These are phyloP conservation scores for Podaxis carcinomalis DNA, from an alignment of 768 basidiomycete species.

Conservation along the genomic window DNA sequence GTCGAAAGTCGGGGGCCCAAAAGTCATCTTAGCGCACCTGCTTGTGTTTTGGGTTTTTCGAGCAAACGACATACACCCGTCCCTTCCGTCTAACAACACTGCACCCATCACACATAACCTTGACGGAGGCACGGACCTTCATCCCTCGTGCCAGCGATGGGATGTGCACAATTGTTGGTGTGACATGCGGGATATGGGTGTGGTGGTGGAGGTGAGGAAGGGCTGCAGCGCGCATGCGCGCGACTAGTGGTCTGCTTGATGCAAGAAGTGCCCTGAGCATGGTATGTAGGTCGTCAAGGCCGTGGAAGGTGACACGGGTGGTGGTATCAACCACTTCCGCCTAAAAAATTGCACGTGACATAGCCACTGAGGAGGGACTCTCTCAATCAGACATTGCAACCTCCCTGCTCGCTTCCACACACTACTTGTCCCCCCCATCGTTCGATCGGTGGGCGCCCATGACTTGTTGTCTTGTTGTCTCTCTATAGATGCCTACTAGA, in stretches of 20 bases:
- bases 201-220: slow-evolving; percentile 19
- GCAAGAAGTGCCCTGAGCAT: slow-evolving; percentile 68
- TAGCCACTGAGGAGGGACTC: not conserved
- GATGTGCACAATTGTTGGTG: slow-evolving; percentile 18
- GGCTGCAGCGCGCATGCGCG: slow-evolving; percentile 40
- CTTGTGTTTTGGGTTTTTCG: slow-evolving; percentile 95
- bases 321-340: not conserved
- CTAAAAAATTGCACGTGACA: not conserved
- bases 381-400: not conserved
- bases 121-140: slow-evolving; percentile 96
- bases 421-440: not conserved
- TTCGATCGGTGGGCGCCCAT: not conserved
- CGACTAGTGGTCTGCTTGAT: slow-evolving; percentile 57
- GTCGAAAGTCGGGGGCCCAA: not conserved
- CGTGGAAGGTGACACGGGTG: not conserved
- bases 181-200: slow-evolving; percentile 20
- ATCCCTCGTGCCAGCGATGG: slow-evolving; percentile 65
- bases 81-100: slow-evolving; percentile 85
- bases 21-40: slow-evolving; percentile 53
- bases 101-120: slow-evolving; percentile 93
- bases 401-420: not conserved
- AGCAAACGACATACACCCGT: slow-evolving; percentile 87
- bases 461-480: not conserved
- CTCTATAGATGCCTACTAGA: slow-evolving; percentile 23
- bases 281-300: slow-evolving; percentile 1